Conservation (phyloP, 2,329 filamentous ascomycete genomes). For the Fusarium bulbicola region DNA sequence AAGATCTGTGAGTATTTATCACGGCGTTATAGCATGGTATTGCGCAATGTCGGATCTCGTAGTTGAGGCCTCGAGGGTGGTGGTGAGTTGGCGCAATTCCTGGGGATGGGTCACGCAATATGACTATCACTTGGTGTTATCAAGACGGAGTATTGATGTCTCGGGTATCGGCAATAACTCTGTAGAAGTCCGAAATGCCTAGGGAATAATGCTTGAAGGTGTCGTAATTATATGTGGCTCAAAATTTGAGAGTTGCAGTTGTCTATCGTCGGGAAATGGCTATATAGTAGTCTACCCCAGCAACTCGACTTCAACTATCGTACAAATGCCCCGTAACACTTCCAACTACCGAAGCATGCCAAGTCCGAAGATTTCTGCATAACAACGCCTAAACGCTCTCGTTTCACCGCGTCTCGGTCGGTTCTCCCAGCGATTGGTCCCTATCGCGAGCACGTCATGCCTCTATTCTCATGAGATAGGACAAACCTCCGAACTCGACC, state of each 20-base stretch:
- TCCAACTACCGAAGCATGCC: not conserved
- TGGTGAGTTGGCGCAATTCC: conserved; percentile 38
- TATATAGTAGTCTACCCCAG: not conserved
- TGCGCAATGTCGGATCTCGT: conserved; percentile 34
- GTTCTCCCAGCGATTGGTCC: conserved; percentile 34
- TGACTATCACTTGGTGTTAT: not conserved
- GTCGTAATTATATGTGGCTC: fast-evolving
- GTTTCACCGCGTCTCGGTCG: conserved; percentile 34
- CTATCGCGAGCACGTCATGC: conserved; percentile 35
- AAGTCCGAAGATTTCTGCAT: not conserved
- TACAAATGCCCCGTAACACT: not conserved
- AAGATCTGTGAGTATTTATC: not conserved
- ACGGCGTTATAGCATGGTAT: conserved; percentile 8
- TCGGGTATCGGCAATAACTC: not conserved
- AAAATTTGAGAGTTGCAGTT: not conserved
- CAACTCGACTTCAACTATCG: not conserved
- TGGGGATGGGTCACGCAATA: conserved; percentile 40
- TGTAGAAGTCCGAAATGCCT: fast-evolving
- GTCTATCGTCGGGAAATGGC: not conserved
- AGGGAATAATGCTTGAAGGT: no score
- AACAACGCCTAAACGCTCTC: not conserved
- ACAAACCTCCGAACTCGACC: conserved; percentile 13
- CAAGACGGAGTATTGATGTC: not conserved
- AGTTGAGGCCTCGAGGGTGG: not conserved
- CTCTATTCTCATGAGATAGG: conserved; percentile 17